Evolutionary conservation across 2,329 filamentous ascomycete species (phyloP).

Genomic region (Pestalotiopsis sp.): DNA sequence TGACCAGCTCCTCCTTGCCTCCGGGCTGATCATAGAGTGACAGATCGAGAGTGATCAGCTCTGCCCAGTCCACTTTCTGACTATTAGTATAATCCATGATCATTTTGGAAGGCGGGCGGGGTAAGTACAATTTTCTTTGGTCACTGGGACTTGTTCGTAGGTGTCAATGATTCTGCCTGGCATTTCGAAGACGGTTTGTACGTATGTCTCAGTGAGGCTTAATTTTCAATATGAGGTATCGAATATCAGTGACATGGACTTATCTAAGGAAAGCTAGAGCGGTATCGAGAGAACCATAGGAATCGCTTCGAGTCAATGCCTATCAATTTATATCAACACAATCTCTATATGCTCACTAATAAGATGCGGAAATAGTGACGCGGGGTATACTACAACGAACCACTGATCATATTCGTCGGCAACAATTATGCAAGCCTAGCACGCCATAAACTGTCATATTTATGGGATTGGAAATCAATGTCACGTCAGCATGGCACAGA

Average conservation of each 20-base stretch:
- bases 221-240: neutral
- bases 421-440: neutral
- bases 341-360: too few relatives aligned
- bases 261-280: neutral
- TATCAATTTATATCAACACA: too few relatives aligned
- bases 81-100: neutral
- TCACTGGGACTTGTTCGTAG: constrained; percentile 33
- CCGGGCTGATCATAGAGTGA: constrained; percentile 34
- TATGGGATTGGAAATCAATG: neutral
- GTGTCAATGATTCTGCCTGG: constrained; percentile 28
- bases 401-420: neutral
- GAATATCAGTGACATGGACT: neutral
- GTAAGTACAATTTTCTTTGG: constrained; percentile 28
- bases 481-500: neutral
- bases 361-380: constrained; percentile 1
- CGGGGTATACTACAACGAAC: neutral
- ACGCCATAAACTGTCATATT: neutral
- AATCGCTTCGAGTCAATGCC: too few relatives aligned
- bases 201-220: neutral
- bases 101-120: neutral
- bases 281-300: too few relatives aligned
- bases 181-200: constrained; percentile 20
- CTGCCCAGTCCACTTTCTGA: constrained; percentile 28
- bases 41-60: constrained; percentile 34
- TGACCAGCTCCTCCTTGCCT: constrained; percentile 34